Evolutionary conservation across 495 filamentous ascomycete species (phyloP).

Genomic region (Evansstolkia leycettana): DNA sequence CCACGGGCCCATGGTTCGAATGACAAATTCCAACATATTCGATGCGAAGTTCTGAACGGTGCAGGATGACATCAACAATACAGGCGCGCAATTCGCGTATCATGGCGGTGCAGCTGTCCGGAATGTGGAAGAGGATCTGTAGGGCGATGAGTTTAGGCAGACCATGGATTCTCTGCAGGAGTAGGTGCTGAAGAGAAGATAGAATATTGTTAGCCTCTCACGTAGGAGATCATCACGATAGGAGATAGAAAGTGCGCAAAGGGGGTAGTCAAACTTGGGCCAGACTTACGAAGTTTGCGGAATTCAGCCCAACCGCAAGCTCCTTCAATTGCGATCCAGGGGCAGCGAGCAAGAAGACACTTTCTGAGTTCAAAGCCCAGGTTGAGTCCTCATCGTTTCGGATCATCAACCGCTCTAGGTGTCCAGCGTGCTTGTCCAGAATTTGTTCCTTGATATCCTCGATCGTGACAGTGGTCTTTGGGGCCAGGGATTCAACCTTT

Average conservation of each 20-base stretch:
- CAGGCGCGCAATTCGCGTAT: constrained; percentile 1
- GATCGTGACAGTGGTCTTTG: constrained; percentile 31
- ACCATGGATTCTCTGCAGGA: constrained; percentile 4
- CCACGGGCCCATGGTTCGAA: background rate
- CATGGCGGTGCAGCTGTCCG: background rate
- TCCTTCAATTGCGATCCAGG: constrained; percentile 36
- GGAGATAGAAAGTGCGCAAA: background rate
- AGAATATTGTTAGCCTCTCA: background rate
- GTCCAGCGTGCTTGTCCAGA: constrained; percentile 14
- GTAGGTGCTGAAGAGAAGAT: constrained; percentile 1
- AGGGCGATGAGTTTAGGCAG: constrained; percentile 4
- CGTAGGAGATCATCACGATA: background rate
- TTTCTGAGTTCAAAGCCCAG: constrained; percentile 44
- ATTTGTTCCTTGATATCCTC: constrained; percentile 39
- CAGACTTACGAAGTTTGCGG: constrained; percentile 35
- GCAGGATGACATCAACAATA: constrained; percentile 3
- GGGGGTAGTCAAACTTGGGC: background rate
- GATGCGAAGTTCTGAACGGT: background rate
- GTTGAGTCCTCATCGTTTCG: constrained; percentile 25
- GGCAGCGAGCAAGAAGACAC: constrained; percentile 34
- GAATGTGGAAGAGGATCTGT: constrained; percentile 4
- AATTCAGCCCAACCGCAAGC: constrained; percentile 38
- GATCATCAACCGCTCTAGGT: constrained; percentile 14
- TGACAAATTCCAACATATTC: constrained; percentile 5
- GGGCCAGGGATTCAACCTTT: constrained; percentile 35